Evolutionary conservation across 2,329 filamentous ascomycete genomes (phyloP).

Genomic region (Fusarium odoratissimum): DNA sequence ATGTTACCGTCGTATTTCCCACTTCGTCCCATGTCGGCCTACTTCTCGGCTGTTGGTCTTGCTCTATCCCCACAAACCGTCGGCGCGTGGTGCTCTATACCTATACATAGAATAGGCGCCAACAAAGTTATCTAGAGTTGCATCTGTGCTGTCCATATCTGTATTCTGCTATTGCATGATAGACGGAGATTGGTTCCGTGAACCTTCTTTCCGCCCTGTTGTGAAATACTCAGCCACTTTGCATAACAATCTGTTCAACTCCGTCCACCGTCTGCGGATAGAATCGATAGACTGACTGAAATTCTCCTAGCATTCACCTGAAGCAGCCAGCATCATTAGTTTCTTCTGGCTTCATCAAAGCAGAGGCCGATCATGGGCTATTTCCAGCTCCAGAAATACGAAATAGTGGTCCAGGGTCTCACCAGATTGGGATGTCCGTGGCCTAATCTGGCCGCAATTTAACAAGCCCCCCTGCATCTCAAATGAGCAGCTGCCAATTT

Average conservation of each 20-base stretch:
- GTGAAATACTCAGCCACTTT: constrained; percentile 9
- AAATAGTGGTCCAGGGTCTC: constrained; percentile 23
- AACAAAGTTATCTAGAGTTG: constrained; percentile 5
- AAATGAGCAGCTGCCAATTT: constrained; percentile 22
- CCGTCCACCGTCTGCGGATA: background rate
- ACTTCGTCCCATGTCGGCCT: constrained; percentile 8
- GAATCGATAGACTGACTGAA: background rate
- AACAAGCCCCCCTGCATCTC: constrained; percentile 35
- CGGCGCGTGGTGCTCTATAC: constrained; percentile 4
- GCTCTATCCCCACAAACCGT: constrained; percentile 22
- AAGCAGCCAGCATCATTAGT: constrained; percentile 36
- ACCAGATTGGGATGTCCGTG: constrained; percentile 36
- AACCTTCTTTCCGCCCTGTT: background rate
- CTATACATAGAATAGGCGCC: constrained; percentile 41
- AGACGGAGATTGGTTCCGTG: constrained; percentile 16
- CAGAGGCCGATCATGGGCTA: constrained; percentile 19
- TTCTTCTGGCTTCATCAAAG: constrained; percentile 21
- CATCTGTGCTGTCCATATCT: background rate
- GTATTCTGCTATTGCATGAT: constrained; percentile 13
- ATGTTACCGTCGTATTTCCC: constrained; percentile 34
- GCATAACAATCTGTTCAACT: constrained; percentile 1
- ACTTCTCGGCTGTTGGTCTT: background rate
- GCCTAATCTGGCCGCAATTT: constrained; percentile 34
- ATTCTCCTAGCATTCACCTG: constrained; percentile 36
- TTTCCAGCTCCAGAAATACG: constrained; percentile 25